Evolutionary conservation across 75 land plant species (phyloP).

Genomic region (Selaginella tamariscina): DNA sequence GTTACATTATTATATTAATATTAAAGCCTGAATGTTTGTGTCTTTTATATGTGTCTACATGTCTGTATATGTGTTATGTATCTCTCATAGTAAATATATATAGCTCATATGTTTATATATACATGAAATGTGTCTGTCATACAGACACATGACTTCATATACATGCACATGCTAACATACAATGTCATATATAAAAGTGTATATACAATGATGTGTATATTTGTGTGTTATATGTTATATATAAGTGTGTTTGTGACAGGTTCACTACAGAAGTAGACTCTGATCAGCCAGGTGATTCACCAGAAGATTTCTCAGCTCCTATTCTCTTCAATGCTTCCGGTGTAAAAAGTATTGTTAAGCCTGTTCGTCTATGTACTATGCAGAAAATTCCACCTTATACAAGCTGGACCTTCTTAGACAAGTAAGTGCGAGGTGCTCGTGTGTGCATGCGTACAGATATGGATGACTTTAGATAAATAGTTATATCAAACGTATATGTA

Average conservation of each 20-base stretch:
- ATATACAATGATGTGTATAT: no score
- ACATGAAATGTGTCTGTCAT: no score
- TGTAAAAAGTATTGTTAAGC: slow-evolving; percentile 45
- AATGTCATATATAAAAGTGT: no score
- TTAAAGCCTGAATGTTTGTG: no score
- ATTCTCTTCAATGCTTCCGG: slow-evolving; percentile 38
- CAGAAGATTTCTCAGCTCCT: slow-evolving; percentile 44
- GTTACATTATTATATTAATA: no score
- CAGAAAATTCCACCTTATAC: slow-evolving; percentile 88
- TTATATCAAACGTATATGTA: neutral
- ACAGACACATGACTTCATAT: no score
- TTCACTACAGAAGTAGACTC: slow-evolving; percentile 31
- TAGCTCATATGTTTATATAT: no score
- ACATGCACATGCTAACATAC: no score
- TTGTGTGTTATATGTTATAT: no score
- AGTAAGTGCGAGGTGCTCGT: slow-evolving; percentile 28
- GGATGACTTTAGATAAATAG: neutral
- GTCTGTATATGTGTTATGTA: no score
- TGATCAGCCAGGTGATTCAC: slow-evolving; percentile 27
- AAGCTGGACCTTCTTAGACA: slow-evolving; percentile 94
- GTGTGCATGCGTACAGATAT: neutral
- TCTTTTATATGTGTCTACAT: no score
- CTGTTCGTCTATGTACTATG: slow-evolving; percentile 51
- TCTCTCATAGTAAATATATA: no score
- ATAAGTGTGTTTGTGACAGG: slow-evolving; percentile 30